Base-by-base conservation (phyloP, 2,329 filamentous ascomycete species). In the Geoglossum cookeanum region DNA sequence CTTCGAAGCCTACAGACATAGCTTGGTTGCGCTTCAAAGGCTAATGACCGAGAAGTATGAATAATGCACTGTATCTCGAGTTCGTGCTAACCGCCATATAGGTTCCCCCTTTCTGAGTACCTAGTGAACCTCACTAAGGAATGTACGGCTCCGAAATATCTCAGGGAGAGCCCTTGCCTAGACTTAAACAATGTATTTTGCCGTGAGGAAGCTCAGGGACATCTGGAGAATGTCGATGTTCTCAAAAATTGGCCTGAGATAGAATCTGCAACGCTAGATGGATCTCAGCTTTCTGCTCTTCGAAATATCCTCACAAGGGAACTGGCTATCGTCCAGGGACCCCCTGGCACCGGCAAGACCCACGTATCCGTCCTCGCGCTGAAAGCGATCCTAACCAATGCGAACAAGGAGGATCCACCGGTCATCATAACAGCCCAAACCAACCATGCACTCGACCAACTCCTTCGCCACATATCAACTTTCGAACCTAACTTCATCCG, bases 401-500 rank as follows among this genome's bases (percentile, higher is more conserved):
- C 79, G 64, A 65, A 67, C 1, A 63, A 65, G 1, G 72, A 69
- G 0, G 79, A 83, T 58, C 76, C 81, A 7, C 86, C 86, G 0
- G 81, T 96, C 33, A 75, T 95, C 22, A 74, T 95, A 3, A 78
- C 88, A 0, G 88, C 87, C 6, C 88, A 95, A 63, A 96, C 89
- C 0, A 96, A 96, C 59, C 88, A 95, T 68, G 89, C 89, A 0
- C 71, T 95, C 0, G 89, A 96, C 63, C 89, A 95, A 65, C 73
- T 96, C 0, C 72, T 95, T 0, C 70, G 72, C 0, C 79, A 83
- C 57, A 74, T 88, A 15, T 72, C 80, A 0, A 65, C 71, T 4
- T 84, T 84, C 62, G 81, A 84, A 62, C 67, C 70, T 0, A 75
- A 79, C 0, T 81, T 89, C 58, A 70, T 84, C 54, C 77, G 83